Percentiles rank a stretch among this genome's conserved stretches.
phyloP scores from a whole-genome alignment of 2,329 filamentous ascomycete species.

The Hawksworthiomyces lignivorus region DNA sequence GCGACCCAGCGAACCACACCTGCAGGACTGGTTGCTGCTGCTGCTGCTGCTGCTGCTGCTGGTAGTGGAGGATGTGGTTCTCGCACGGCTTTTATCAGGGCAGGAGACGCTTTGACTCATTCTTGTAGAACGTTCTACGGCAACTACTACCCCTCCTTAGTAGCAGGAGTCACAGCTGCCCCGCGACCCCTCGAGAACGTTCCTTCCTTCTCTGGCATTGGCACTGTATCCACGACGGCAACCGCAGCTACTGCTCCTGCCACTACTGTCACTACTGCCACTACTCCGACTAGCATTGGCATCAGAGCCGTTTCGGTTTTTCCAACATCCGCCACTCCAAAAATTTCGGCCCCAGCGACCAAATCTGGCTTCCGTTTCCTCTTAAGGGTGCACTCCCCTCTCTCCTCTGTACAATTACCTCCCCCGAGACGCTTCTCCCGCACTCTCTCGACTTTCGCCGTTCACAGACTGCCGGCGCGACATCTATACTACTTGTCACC shows the following conservation, averaged over 20 bases:
- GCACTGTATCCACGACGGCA: background rate
- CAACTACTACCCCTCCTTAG: constrained; percentile 7
- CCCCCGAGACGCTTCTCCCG: constrained; percentile 1
- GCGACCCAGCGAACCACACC: no score
- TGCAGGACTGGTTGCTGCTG: no score
- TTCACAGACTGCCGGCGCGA: constrained; percentile 8
- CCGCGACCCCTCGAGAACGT: constrained; percentile 15
- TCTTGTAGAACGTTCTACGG: constrained; percentile 7
- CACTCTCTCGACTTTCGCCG: constrained; percentile 3
- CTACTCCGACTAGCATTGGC: background rate
- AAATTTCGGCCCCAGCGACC: background rate
- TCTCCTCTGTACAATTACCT: no score
- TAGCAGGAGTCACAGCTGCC: constrained; percentile 4
- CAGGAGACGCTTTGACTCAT: constrained; percentile 11
- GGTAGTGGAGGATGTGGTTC: background rate
- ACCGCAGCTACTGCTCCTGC: no score
- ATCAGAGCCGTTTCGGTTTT: no score
- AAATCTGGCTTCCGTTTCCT: no score
- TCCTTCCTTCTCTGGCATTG: constrained; percentile 8
- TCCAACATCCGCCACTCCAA: background rate
- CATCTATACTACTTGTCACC: constrained; percentile 5
- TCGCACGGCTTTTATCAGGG: constrained; percentile 9
- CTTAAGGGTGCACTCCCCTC: no score
- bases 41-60: no score
- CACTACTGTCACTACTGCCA: background rate